Evolutionary conservation across 176 grass and related monocot genomes (phyloP), one percentile per base, ranked within the genome.

Genomic region (Eremochloa ophiuroides): DNA sequence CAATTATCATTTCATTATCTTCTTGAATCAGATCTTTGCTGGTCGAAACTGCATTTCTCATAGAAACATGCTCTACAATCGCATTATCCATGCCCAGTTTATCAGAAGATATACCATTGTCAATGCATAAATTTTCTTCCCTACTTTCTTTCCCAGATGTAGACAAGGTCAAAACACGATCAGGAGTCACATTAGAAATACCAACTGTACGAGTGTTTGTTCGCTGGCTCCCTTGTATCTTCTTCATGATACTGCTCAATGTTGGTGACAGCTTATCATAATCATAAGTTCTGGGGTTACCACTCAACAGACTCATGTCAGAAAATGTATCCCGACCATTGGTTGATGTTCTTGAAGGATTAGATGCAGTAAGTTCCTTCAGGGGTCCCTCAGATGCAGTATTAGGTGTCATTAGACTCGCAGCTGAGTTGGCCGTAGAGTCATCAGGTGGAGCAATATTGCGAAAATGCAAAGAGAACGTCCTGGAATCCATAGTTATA

Each of bases 401-500:
- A 75, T 79, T 71, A 22, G 87, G 86, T 62, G 84, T 89, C 73
- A 58, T 91, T 50, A 93, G 33, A 79, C 90, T 94, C 71, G 80
- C 80, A 33, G 64, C 85, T 62, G 93, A 99, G 80, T 82, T 88
- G 61, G 83, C 37, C 50, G 96, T 85, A 68, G 42, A 86, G 29
- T 95, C 92, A 48, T 95, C 93, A 10, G 68, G 55, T 15, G 81
- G 76, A 71, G 62, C 92, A 77, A 93, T 68, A 75, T 75, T 95
- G 35, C 81, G 87, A 67, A 87, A 99, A 82, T 95, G 91, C 74
- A 90, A 63, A 41, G 93, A 95, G 66, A 99, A 99, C 37, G 93
- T 88, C 33, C 50, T 89, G 48, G 96, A 99, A 88, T 99, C 96
- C 39, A 99, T 74, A 46, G 96, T 99, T 81, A 91, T 86, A 86